Evolutionary conservation across 129 eudicot genomes (phyloP).

Genomic region (Arctium minus): DNA sequence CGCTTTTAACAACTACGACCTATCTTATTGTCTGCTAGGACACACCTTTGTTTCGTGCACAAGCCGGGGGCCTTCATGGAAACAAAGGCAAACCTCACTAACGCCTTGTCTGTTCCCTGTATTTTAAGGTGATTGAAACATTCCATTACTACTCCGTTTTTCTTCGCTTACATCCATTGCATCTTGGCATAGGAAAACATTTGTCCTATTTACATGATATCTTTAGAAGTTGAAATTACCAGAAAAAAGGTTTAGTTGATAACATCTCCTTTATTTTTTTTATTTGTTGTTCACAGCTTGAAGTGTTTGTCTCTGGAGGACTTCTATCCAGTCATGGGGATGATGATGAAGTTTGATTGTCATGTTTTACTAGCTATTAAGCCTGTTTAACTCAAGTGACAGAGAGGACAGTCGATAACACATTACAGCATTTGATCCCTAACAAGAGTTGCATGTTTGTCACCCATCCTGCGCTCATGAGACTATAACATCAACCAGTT

Average conservation of each 20-base stretch:
- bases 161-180: background rate
- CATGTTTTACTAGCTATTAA: conserved; percentile 11
- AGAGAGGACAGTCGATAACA: background rate
- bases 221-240: background rate
- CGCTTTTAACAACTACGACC: too few relatives aligned
- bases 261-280: background rate
- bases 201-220: background rate
- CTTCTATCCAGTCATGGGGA: conserved; percentile 29
- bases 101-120: conserved; percentile 39
- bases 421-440: background rate
- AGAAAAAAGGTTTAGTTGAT: background rate
- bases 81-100: conserved; percentile 26
- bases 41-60: too few relatives aligned
- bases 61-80: too few relatives aligned
- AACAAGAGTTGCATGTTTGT: background rate
- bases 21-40: too few relatives aligned
- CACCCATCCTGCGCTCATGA: background rate
- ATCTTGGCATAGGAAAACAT: background rate
- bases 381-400: conserved; percentile 1
- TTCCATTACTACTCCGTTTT: conserved; percentile 4
- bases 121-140: conserved; percentile 23
- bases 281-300: conserved; percentile 25
- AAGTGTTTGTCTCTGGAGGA: conserved; percentile 42
- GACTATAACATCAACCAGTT: background rate
- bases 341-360: conserved; percentile 22